Base-by-base conservation (phyloP, 495 filamentous ascomycete genomes). In the Daldinia childiae region DNA sequence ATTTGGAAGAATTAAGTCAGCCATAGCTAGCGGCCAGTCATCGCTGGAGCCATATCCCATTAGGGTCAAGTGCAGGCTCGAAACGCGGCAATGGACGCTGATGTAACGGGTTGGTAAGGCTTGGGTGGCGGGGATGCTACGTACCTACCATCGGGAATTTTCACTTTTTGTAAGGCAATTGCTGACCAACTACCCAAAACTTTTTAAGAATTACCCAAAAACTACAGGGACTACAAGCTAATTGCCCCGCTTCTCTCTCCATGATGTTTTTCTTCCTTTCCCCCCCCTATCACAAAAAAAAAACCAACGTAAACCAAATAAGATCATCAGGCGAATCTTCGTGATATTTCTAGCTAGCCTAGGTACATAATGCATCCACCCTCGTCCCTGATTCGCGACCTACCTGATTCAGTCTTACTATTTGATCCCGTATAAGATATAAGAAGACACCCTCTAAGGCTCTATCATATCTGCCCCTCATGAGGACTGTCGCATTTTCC, bases 401-500 rank as follows among this genome's bases (percentile, higher is more conserved):
- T 68, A 61, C 64, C 60, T 68, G 26, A 61, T 68, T 62, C 30
- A 68, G 64, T 72, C 60, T 64, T 64, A 52, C 52, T 68, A 15
- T 67, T 66, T 43, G 58, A 67, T 54, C 69, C 69, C 43, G 48
- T 58, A 72, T 72, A 72, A 67, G 36, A 62, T 7, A 36, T 14
- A 36, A 58, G 17, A 36, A 58, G 17, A 48, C 62, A 51, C 52
- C 68, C 54, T 57, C 36, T 58, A 41, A 50, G 11, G 58, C 24
- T 41, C 43, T 17, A 54, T 30, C 26, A 54, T 54, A 29, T 51
- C 59, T 51, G 50, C 60, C 70, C 64, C 71, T 68, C 72, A 79
- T 82, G 78, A 78, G 69, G 71, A 65, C 66, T 64, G 50, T 74
- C 24, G 74, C 76, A 57, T 64, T 81, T 64, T 64, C 68, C 41